Percentiles rank a stretch among this genome's conserved stretches.
phyloP scores from a whole-genome alignment of 305 asterid species.

The Fraxinus floribunda region DNA sequence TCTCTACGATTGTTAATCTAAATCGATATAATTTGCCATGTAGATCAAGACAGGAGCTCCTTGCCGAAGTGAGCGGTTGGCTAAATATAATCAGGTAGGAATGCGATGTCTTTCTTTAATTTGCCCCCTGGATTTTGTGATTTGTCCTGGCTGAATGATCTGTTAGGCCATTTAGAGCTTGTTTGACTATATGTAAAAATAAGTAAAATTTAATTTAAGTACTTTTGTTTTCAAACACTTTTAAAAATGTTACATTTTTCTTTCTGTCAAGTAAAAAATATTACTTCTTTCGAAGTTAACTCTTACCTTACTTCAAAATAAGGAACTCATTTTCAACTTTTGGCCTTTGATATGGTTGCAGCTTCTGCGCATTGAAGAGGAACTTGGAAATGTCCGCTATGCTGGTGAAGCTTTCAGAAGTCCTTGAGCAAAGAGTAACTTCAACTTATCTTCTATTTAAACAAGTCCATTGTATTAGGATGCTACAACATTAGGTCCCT shows the following conservation, averaged over 20 bases:
- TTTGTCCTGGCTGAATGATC: background rate
- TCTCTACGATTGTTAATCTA: background rate
- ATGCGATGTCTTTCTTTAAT: background rate
- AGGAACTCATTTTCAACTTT: background rate
- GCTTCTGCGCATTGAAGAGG: constrained; percentile 97
- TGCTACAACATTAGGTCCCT: background rate
- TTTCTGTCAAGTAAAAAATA: background rate
- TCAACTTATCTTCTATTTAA: background rate
- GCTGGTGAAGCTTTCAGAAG: constrained; percentile 96
- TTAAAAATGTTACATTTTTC: background rate
- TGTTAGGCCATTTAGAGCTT: background rate
- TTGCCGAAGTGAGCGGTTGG: constrained; percentile 94
- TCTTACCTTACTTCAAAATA: background rate
- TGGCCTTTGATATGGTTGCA: constrained; percentile 28
- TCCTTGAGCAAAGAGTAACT: constrained; percentile 39
- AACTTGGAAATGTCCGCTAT: constrained; percentile 84
- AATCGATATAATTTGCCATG: constrained; percentile 16
- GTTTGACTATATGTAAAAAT: background rate
- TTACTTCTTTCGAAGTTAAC: background rate
- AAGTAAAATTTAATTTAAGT: background rate
- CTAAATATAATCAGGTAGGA: constrained; percentile 90
- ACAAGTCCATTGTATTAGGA: background rate
- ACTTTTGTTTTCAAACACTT: background rate
- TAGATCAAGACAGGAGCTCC: constrained; percentile 99
- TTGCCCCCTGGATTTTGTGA: background rate